Evolutionary conservation across 164 flowering plant species (phyloP).

Genomic region (Chimonanthus salicifolius): DNA sequence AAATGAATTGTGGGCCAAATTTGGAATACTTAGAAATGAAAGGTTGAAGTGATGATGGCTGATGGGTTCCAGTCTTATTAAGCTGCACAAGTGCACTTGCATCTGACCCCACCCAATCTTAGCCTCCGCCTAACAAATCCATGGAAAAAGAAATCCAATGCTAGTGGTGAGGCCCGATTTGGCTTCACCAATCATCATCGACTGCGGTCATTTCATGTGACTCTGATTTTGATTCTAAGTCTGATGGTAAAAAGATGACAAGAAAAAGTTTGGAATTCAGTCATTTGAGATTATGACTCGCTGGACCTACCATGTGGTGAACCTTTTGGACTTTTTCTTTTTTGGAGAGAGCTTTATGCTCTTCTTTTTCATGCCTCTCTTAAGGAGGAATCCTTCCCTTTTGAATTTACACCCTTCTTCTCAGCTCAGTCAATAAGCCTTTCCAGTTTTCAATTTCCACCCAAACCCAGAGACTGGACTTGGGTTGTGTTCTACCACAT

Average conservation of each 20-base stretch:
- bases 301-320: not conserved
- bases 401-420: no score
- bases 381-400: not conserved
- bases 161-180: not conserved
- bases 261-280: not conserved
- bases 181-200: not conserved
- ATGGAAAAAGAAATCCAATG: not conserved
- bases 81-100: not conserved
- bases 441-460: no score
- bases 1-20: conserved; percentile 1
- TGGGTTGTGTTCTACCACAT: no score
- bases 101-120: conserved; percentile 1
- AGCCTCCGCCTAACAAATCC: conserved; percentile 9
- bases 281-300: not conserved
- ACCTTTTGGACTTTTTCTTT: not conserved
- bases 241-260: not conserved
- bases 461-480: no score
- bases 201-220: not conserved
- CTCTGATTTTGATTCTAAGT: not conserved
- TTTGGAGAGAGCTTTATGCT: not conserved
- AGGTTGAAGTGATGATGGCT: not conserved
- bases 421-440: no score
- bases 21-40: not conserved
- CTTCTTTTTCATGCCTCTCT: not conserved
- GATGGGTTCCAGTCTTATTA: not conserved